phyloP scores from a whole-genome alignment of 2,329 filamentous ascomycete genomes.

The Geosmithia putterillii region DNA sequence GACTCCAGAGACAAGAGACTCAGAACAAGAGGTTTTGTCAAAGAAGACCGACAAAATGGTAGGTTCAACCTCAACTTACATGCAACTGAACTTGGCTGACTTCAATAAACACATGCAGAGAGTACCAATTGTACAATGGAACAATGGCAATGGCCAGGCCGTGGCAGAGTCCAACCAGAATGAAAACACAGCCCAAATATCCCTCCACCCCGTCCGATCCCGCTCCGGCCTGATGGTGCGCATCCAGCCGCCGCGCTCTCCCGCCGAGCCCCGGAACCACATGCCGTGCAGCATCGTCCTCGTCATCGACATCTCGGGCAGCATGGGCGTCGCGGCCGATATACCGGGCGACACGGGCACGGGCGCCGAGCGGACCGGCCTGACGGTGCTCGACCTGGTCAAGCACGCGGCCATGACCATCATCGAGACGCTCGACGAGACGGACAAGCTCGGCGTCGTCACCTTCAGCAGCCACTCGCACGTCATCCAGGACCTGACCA shows the following conservation, averaged over 20 bases:
- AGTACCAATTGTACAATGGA: constrained; percentile 3
- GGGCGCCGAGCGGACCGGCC: constrained; percentile 28
- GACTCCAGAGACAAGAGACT: no score
- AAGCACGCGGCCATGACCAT: constrained; percentile 49
- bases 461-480: constrained; percentile 32
- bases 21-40: no score
- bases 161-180: background rate
- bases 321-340: constrained; percentile 37
- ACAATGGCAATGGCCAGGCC: background rate
- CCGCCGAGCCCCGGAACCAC: constrained; percentile 17
- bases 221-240: constrained; percentile 30
- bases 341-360: constrained; percentile 29
- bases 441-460: constrained; percentile 45
- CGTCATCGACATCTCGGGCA: constrained; percentile 48
- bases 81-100: background rate
- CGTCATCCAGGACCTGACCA: constrained; percentile 30
- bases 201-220: constrained; percentile 25
- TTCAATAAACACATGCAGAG: constrained; percentile 1
- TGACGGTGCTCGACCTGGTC: constrained; percentile 44
- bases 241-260: constrained; percentile 28
- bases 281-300: constrained; percentile 48
- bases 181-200: constrained; percentile 6
- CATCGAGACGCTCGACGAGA: constrained; percentile 38
- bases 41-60: background rate
- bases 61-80: background rate